phyloP scores from a whole-genome alignment of 495 filamentous ascomycete genomes.

The Stereocaulon alpinum region DNA sequence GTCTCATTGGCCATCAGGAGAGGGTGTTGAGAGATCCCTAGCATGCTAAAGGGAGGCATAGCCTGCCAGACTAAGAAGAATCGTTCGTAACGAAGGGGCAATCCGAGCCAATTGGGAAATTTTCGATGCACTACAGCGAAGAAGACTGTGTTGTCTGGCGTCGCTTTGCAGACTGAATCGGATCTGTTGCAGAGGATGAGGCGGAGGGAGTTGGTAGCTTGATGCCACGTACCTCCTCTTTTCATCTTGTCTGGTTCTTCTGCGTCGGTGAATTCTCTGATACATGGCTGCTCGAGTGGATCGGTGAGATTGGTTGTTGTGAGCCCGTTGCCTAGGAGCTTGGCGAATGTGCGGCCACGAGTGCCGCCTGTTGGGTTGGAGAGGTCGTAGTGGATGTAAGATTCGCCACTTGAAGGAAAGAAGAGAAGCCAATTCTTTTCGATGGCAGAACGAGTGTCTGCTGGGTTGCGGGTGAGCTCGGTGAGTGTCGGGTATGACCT shows the following conservation, averaged over 20 bases:
- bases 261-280: slow-evolving; percentile 15
- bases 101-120: slow-evolving; percentile 25
- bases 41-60: slow-evolving; percentile 27
- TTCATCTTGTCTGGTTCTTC: slow-evolving; percentile 15
- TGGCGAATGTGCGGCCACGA: slow-evolving; percentile 28
- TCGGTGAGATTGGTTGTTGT: slow-evolving; percentile 32
- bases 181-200: slow-evolving; percentile 29
- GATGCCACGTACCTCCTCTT: slow-evolving; percentile 27
- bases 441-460: slow-evolving; percentile 23
- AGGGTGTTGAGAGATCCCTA: slow-evolving; percentile 29
- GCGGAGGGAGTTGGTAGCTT: slow-evolving; percentile 30
- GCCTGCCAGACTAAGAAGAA: slow-evolving; percentile 31
- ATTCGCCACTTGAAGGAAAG: slow-evolving; percentile 20
- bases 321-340: slow-evolving; percentile 30
- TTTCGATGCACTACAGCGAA: slow-evolving; percentile 32
- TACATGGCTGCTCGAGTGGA: slow-evolving; percentile 26
- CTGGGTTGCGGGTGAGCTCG: slow-evolving; percentile 33
- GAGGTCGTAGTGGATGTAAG: slow-evolving; percentile 31
- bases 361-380: slow-evolving; percentile 7
- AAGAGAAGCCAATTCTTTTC: slow-evolving; percentile 37
- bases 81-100: slow-evolving; percentile 33
- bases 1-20: slow-evolving; percentile 33
- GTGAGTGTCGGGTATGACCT: slow-evolving; percentile 31
- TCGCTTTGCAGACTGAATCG: slow-evolving; percentile 22
- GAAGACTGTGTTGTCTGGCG: slow-evolving; percentile 26